Conservation (phyloP, 2,329 filamentous ascomycete species). For the Ascochyta koolunga region DNA sequence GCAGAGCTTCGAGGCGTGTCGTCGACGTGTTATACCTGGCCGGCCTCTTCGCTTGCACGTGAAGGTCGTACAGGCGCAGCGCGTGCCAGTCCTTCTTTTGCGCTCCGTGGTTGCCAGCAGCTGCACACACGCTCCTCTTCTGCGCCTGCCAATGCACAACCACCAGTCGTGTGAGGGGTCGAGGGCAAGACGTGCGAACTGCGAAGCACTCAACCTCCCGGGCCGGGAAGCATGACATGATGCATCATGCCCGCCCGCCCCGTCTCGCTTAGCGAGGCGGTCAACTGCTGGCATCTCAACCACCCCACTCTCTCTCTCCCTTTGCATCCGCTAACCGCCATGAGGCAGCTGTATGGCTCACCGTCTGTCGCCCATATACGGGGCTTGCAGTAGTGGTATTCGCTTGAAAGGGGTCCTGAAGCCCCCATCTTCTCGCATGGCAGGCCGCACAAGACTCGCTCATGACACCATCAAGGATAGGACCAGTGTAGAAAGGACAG, state of each 20-base stretch:
- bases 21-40: background rate
- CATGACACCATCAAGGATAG: background rate
- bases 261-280: conserved; percentile 26
- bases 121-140: background rate
- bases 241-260: conserved; percentile 7
- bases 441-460: background rate
- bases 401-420: background rate
- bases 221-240: background rate
- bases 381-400: conserved; percentile 10
- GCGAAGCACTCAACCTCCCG: background rate
- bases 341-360: conserved; percentile 2
- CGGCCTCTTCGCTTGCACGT: conserved; percentile 5
- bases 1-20: background rate
- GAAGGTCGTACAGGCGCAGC: conserved; percentile 8
- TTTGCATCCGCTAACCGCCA: conserved; percentile 8
- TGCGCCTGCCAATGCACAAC: conserved; percentile 8
- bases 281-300: conserved; percentile 18
- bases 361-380: background rate
- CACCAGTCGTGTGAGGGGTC: conserved; percentile 10
- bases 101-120: background rate
- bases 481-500: too few species aligned
- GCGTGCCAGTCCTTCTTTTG: conserved; percentile 7
- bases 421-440: background rate
- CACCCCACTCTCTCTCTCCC: conserved; percentile 7
- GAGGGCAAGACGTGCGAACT: background rate